Evolutionary conservation across 2,329 filamentous ascomycete species (phyloP).

Genomic region (Penicillium sp.): DNA sequence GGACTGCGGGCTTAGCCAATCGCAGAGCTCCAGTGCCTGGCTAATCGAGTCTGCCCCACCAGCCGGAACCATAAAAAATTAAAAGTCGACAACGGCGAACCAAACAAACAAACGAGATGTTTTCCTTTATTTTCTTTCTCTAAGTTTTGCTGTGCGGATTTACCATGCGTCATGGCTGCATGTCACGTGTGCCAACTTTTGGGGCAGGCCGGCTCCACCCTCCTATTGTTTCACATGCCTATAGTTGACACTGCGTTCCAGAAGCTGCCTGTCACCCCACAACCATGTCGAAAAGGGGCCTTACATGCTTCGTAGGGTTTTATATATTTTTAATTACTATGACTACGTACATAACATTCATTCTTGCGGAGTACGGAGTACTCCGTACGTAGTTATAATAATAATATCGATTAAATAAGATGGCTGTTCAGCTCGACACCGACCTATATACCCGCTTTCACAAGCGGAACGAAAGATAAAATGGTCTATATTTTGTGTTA

Average conservation of each 20-base stretch:
- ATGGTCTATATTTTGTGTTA: neutral
- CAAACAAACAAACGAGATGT: no score
- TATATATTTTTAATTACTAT: no score
- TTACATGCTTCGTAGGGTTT: no score
- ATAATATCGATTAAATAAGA: neutral
- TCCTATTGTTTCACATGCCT: neutral
- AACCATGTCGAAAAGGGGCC: neutral
- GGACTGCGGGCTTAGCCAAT: neutral
- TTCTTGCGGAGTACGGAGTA: no score
- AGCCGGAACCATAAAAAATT: neutral
- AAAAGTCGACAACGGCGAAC: neutral
- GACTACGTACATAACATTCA: no score
- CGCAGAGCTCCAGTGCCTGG: conserved; percentile 1
- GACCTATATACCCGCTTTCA: neutral
- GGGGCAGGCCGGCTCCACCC: no score
- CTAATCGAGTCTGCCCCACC: neutral
- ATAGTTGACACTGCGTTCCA: neutral
- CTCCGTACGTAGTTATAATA: no score
- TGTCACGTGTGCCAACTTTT: no score
- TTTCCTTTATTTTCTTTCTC: no score
- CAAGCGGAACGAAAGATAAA: neutral
- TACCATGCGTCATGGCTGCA: neutral
- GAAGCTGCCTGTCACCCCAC: neutral
- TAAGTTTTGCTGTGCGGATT: no score
- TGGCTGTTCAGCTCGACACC: neutral